phyloP scores from a whole-genome alignment of 345 rosid genomes.

The Laguncularia racemosa region DNA sequence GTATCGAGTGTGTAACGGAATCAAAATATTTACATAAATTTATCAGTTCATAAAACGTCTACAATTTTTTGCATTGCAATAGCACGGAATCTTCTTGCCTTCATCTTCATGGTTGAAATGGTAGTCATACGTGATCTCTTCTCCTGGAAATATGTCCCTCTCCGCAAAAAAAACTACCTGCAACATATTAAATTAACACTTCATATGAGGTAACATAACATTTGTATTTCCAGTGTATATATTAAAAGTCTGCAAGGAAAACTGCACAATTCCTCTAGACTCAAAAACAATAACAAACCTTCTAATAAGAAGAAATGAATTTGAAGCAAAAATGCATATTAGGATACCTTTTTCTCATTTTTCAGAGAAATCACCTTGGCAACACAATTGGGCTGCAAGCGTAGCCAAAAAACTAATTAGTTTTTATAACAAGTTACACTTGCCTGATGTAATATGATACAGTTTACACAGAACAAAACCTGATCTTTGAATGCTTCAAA shows the following conservation, averaged over 20 bases:
- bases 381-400: slow-evolving; percentile 49
- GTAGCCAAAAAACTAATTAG: slow-evolving; percentile 7
- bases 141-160: slow-evolving; percentile 50
- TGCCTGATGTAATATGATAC: no score
- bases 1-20: neutral
- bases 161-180: slow-evolving; percentile 50
- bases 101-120: slow-evolving; percentile 52
- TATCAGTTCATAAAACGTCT: slow-evolving; percentile 40
- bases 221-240: no score
- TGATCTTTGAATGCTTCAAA: no score
- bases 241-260: no score
- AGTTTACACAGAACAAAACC: no score
- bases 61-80: slow-evolving; percentile 50
- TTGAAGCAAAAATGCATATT: no score
- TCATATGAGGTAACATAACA: no score
- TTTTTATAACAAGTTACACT: neutral
- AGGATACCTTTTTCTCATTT: slow-evolving; percentile 48
- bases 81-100: slow-evolving; percentile 47
- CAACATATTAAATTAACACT: slow-evolving; percentile 3
- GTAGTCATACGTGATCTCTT: slow-evolving; percentile 55
- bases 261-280: no score
- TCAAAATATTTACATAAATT: neutral
- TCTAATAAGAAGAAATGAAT: no score
- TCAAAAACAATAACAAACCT: no score
- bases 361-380: slow-evolving; percentile 47